phyloP scores from a whole-genome alignment of 192 early-diverging fungal species.

The Coemansia sp. region DNA sequence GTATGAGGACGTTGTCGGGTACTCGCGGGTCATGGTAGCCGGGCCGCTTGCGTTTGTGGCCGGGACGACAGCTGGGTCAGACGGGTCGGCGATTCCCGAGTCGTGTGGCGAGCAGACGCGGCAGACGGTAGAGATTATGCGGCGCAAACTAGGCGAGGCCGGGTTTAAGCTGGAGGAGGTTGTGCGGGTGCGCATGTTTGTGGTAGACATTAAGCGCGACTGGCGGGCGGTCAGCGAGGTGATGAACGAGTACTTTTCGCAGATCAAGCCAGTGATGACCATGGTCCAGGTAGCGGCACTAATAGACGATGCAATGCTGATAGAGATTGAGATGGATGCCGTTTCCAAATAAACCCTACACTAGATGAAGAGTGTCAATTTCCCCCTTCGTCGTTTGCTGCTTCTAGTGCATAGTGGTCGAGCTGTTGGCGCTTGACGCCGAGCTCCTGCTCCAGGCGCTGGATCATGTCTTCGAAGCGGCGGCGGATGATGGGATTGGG shows the following conservation, averaged over 20 bases:
- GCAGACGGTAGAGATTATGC: conserved; percentile 26
- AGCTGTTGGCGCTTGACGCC: conserved; percentile 31
- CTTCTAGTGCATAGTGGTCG: conserved; percentile 16
- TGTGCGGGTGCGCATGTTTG: conserved; percentile 41
- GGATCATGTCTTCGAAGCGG: conserved; percentile 43
- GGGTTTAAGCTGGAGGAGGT: conserved; percentile 14
- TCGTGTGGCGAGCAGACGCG: conserved; percentile 8
- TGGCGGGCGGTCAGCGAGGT: conserved; percentile 33
- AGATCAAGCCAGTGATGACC: conserved; percentile 34
- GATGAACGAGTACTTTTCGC: conserved; percentile 23
- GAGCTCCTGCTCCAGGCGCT: conserved; percentile 33
- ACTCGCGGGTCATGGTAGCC: conserved; percentile 23
- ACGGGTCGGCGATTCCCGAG: conserved; percentile 13
- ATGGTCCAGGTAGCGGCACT: conserved; percentile 41
- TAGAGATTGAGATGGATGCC: conserved; percentile 52
- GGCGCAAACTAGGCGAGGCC: conserved; percentile 8
- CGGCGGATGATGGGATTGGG: conserved; percentile 44
- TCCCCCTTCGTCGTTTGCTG: background rate
- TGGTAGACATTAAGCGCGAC: conserved; percentile 36
- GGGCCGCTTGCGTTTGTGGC: conserved; percentile 25
- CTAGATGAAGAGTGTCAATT: background rate
- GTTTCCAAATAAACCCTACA: conserved; percentile 7
- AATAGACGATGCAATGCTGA: conserved; percentile 35
- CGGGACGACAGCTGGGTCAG: conserved; percentile 22
- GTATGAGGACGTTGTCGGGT: conserved; percentile 27